Percentiles rank a stretch among this genome's conserved stretches.
Evolutionary conservation across 495 filamentous ascomycete genomes (phyloP).

Genomic region (Penicillium cinerascens): DNA sequence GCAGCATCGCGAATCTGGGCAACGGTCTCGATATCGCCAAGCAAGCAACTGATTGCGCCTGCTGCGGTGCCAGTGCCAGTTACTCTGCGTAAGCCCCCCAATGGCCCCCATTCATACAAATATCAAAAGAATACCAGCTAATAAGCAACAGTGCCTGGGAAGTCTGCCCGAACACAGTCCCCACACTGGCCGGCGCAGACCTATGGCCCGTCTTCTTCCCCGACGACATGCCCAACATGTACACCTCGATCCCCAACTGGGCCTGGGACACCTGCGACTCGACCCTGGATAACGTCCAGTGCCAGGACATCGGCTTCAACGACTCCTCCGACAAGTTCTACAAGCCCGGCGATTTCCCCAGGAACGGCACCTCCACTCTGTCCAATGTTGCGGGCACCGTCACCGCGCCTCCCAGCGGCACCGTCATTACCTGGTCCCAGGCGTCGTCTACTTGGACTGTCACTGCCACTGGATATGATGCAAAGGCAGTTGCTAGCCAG

Average conservation of each 20-base stretch:
- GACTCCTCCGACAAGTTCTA: slow-evolving; percentile 24
- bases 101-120: neutral
- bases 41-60: slow-evolving; percentile 22
- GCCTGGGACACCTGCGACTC: slow-evolving; percentile 24
- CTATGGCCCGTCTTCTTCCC: slow-evolving; percentile 29
- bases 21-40: slow-evolving; percentile 17
- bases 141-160: slow-evolving; percentile 19
- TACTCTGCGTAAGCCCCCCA: slow-evolving; percentile 22
- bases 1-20: slow-evolving; percentile 13
- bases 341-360: slow-evolving; percentile 19
- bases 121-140: neutral
- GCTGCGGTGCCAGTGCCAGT: slow-evolving; percentile 29
- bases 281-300: slow-evolving; percentile 5
- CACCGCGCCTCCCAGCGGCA: slow-evolving; percentile 21
- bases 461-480: slow-evolving; percentile 23
- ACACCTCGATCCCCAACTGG: slow-evolving; percentile 23
- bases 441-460: slow-evolving; percentile 22
- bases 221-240: slow-evolving; percentile 18
- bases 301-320: slow-evolving; percentile 18
- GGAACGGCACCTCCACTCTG: slow-evolving; percentile 21
- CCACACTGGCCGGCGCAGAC: slow-evolving; percentile 25
- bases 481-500: slow-evolving; percentile 21
- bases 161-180: slow-evolving; percentile 24
- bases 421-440: slow-evolving; percentile 27
- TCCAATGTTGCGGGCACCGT: slow-evolving; percentile 22